Percentiles rank a stretch among this genome's conserved stretches.
phyloP scores from a whole-genome alignment of 306 rosid species.

The Oemleria cerasiformis region DNA sequence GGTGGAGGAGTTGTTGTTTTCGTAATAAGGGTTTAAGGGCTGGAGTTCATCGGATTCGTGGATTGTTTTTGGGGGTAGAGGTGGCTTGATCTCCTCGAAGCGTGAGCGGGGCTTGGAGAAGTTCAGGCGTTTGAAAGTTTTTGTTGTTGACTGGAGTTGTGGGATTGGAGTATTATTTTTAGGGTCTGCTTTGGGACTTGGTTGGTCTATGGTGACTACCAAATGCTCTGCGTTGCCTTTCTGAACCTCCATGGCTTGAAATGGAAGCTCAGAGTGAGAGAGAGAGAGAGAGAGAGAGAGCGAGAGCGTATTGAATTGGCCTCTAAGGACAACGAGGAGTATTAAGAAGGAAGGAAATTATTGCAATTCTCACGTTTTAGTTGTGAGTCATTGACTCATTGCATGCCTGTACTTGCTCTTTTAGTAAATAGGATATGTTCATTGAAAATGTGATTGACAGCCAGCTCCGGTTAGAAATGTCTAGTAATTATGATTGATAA shows the following conservation, averaged over 20 bases:
- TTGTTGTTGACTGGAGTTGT: constrained; percentile 20
- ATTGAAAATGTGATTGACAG: no score
- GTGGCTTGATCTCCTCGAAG: constrained; percentile 34
- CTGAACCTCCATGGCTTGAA: constrained; percentile 13
- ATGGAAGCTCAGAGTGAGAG: background rate
- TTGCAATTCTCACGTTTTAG: background rate
- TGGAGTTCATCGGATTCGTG: constrained; percentile 22
- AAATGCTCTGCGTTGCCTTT: constrained; percentile 25
- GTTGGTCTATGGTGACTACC: constrained; percentile 33
- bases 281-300: background rate
- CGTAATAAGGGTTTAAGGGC: background rate
- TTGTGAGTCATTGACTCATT: background rate
- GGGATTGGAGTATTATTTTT: background rate
- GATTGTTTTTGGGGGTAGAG: constrained; percentile 24
- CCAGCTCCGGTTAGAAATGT: no score
- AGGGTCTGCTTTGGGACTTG: constrained; percentile 12
- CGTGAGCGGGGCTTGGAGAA: constrained; percentile 48
- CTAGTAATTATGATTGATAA: no score
- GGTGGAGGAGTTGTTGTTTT: constrained; percentile 17
- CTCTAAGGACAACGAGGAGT: background rate
- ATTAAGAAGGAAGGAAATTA: background rate
- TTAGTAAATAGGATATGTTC: no score
- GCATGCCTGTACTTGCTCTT: no score
- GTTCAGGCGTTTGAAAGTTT: constrained; percentile 34
- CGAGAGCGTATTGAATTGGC: background rate